Conservation (phyloP, 805 yeast species). For the Ascoidea asiatica region DNA sequence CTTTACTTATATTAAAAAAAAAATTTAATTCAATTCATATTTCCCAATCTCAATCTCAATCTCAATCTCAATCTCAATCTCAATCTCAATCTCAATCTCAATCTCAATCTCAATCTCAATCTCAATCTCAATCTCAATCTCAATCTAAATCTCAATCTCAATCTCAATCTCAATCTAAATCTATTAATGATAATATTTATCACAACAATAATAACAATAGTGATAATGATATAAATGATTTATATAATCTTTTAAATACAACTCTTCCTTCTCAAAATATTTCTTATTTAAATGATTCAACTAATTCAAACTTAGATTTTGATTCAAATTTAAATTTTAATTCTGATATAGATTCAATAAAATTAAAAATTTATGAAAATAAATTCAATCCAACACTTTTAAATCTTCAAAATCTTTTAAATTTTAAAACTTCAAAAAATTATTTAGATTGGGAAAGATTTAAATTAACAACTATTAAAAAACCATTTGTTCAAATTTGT, state of each 20-base stretch:
- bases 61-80: background rate
- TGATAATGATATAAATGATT: too few relatives aligned
- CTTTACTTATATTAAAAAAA: too few relatives aligned
- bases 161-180: background rate
- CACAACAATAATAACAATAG: background rate
- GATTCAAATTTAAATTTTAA: too few relatives aligned
- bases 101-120: background rate
- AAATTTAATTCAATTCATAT: too few relatives aligned
- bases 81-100: background rate
- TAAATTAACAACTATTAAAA: slow-evolving; percentile 21
- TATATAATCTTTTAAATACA: background rate
- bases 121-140: background rate
- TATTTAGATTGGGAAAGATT: slow-evolving; percentile 26
- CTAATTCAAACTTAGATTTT: background rate
- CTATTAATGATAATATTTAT: background rate
- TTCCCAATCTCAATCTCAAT: background rate
- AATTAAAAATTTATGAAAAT: background rate
- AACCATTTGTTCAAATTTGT: slow-evolving; percentile 39
- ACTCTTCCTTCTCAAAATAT: background rate
- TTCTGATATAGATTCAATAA: background rate
- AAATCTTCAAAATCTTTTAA: slow-evolving; percentile 6
- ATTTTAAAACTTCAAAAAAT: slow-evolving; percentile 25
- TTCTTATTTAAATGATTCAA: too few relatives aligned
- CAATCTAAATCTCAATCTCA: background rate
- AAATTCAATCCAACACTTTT: background rate